These are phyloP conservation scores for Laguncularia racemosa DNA, from an alignment of 345 rosid genomes.

Conservation along the genomic window DNA sequence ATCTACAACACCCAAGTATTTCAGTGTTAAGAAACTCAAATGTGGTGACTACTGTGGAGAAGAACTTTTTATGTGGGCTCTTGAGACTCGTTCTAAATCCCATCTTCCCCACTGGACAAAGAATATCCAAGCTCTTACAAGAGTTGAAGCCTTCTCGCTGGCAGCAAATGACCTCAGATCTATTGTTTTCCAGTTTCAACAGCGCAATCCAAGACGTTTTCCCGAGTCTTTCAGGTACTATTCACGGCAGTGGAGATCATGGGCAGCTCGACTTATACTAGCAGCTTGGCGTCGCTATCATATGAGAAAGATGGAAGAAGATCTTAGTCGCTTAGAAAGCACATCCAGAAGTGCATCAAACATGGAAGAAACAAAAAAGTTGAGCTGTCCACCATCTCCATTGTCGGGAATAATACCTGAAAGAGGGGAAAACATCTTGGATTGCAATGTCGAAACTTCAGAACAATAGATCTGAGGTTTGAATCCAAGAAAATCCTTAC, in stretches of 20 bases:
- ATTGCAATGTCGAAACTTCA: conserved; percentile 42
- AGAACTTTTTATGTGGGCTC: conserved; percentile 50
- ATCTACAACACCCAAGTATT: conserved; percentile 44
- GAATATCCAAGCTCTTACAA: conserved; percentile 37
- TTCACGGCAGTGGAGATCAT: conserved; percentile 47
- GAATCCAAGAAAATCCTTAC: conserved; percentile 37
- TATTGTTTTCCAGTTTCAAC: conserved; percentile 46
- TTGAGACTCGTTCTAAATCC: conserved; percentile 34
- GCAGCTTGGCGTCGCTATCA: conserved; percentile 38
- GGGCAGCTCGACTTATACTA: conserved; percentile 48
- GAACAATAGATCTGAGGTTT: conserved; percentile 42
- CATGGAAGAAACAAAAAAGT: conserved; percentile 5
- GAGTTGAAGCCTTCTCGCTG: conserved; percentile 49
- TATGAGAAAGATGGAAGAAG: conserved; percentile 30
- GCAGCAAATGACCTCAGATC: conserved; percentile 45
- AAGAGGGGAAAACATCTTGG: conserved; percentile 50
- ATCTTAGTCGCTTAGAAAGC: conserved; percentile 19
- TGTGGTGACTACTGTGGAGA: conserved; percentile 52
- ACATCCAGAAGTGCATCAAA: too few species aligned
- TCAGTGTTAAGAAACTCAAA: conserved; percentile 35
- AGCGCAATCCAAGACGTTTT: conserved; percentile 47
- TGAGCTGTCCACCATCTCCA: conserved; percentile 52
- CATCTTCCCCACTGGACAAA: conserved; percentile 45
- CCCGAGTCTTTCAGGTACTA: conserved; percentile 51
- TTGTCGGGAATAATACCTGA: conserved; percentile 43